Evolutionary conservation across 768 basidiomycete species (phyloP).

Genomic region (Hortiboletus campestris): DNA sequence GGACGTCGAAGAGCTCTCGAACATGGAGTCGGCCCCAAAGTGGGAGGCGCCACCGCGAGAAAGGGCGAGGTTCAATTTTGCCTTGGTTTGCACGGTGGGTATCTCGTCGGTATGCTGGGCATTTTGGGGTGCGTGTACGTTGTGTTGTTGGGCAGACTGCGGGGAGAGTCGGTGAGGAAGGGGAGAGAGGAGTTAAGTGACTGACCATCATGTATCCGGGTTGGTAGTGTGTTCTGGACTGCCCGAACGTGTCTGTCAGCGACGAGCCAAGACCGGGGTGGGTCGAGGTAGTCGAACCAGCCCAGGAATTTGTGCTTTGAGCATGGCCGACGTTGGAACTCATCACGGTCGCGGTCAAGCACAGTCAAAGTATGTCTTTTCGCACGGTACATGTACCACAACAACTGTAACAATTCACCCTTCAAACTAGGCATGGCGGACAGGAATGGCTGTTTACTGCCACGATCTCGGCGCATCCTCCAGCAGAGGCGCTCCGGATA

Average conservation of each 20-base stretch:
- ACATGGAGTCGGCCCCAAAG: constrained; percentile 85
- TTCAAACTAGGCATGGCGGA: not conserved
- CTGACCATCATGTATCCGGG: constrained; percentile 78
- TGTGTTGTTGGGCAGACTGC: constrained; percentile 63
- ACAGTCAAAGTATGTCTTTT: not conserved
- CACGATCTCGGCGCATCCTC: not conserved
- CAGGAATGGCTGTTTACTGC: not conserved
- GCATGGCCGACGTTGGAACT: constrained; percentile 34
- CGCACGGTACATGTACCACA: constrained; percentile 1
- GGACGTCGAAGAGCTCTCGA: constrained; percentile 53
- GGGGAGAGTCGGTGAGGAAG: not conserved
- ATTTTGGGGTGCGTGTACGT: constrained; percentile 53
- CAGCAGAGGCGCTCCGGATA: not conserved
- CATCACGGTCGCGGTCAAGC: constrained; percentile 12
- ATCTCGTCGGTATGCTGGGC: constrained; percentile 69
- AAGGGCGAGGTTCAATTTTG: constrained; percentile 71
- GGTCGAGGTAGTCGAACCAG: constrained; percentile 41
- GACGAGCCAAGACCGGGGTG: constrained; percentile 45
- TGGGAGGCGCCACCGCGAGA: constrained; percentile 63
- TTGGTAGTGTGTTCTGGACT: constrained; percentile 76
- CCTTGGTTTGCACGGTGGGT: constrained; percentile 76
- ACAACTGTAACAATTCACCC: too few relatives aligned
- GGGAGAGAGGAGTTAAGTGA: not conserved
- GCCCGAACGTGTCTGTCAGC: constrained; percentile 65
- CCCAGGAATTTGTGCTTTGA: constrained; percentile 54